Conservation (phyloP, 352 stramenopile species). For the Phytophthora europaea region DNA sequence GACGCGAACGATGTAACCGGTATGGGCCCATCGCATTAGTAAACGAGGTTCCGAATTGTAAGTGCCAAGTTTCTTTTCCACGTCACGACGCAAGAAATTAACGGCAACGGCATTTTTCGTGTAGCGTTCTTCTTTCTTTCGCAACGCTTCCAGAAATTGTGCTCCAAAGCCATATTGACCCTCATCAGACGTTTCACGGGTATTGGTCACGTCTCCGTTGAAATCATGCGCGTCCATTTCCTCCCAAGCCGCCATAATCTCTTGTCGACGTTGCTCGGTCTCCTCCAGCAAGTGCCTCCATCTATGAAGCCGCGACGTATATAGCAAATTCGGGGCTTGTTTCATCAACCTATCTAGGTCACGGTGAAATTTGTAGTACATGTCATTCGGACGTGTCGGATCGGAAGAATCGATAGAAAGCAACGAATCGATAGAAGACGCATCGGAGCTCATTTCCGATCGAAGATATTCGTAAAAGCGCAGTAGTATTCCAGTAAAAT, state of each 20-base stretch:
- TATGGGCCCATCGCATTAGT: conserved; percentile 1
- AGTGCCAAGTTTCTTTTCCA: not conserved
- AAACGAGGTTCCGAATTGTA: not conserved
- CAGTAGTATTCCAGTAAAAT: not conserved
- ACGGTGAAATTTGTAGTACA: not conserved
- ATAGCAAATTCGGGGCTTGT: not conserved
- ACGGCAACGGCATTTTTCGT: not conserved
- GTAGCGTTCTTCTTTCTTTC: not conserved
- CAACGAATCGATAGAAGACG: not conserved
- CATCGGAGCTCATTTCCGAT: not conserved
- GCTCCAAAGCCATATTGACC: not conserved
- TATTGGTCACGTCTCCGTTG: not conserved
- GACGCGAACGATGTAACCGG: not conserved
- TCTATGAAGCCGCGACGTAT: not conserved
- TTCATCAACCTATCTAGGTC: not conserved
- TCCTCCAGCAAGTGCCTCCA: not conserved
- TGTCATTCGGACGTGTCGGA: not conserved
- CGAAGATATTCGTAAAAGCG: too few species aligned
- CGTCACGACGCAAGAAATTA: not conserved
- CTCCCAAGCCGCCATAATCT: not conserved
- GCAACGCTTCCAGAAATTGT: not conserved
- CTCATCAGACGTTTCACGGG: not conserved
- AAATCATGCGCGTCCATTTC: not conserved
- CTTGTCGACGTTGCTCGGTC: not conserved
- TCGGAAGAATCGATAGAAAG: not conserved